Evolutionary conservation across 1,139 yeast species (phyloP).

Genomic region (Debaryomyces psychrophilus): DNA sequence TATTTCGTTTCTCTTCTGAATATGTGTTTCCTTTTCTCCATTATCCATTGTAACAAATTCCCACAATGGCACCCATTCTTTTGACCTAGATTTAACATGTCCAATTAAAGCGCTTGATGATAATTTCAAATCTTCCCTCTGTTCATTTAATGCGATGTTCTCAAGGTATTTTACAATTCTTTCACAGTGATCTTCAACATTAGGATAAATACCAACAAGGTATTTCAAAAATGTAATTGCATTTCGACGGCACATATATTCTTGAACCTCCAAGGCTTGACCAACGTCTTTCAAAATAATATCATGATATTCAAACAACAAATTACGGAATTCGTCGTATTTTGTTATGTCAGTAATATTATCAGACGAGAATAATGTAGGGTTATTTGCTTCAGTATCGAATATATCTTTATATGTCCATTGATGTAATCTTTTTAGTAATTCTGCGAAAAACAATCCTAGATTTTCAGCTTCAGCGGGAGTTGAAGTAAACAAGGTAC

Average conservation of each 20-base stretch:
- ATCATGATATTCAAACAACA: conserved; percentile 60
- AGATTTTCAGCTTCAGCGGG: conserved; percentile 80
- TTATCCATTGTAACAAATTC: conserved; percentile 56
- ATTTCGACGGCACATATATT: conserved; percentile 82
- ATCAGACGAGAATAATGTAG: conserved; percentile 14
- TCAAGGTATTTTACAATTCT: conserved; percentile 51
- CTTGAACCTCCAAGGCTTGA: conserved; percentile 54
- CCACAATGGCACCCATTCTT: conserved; percentile 59
- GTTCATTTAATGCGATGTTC: conserved; percentile 54
- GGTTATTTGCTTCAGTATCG: conserved; percentile 9
- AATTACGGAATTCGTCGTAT: conserved; percentile 43
- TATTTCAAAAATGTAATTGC: conserved; percentile 78
- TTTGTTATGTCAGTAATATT: conserved; percentile 17
- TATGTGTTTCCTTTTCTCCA: conserved; percentile 29
- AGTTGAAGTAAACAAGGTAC: conserved; percentile 71
- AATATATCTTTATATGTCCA: conserved; percentile 41
- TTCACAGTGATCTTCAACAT: conserved; percentile 69
- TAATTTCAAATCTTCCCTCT: conserved; percentile 78
- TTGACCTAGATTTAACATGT: conserved; percentile 61
- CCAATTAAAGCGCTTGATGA: conserved; percentile 81
- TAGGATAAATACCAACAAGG: conserved; percentile 66
- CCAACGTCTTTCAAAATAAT: conserved; percentile 50
- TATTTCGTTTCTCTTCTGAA: conserved; percentile 26
- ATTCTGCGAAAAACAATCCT: conserved; percentile 70
- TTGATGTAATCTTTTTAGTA: conserved; percentile 49